These are phyloP conservation scores for Limtongia smithiae DNA, from an alignment of 805 yeast genomes.

Conservation along the genomic window DNA sequence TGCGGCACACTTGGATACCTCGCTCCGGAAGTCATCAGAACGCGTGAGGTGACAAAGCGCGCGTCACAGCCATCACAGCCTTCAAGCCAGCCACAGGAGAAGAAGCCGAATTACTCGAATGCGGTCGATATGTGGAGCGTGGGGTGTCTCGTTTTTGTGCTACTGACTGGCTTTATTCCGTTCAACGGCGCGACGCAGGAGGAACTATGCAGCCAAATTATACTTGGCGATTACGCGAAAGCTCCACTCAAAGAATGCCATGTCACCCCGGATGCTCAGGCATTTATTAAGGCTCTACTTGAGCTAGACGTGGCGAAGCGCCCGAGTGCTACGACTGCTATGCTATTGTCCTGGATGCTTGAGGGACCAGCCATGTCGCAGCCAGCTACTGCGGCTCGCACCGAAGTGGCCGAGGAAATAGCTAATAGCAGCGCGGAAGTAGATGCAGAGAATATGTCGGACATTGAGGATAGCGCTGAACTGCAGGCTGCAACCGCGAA, in stretches of 20 bases:
- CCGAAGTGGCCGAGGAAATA: neutral
- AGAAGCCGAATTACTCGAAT: slow-evolving; percentile 55
- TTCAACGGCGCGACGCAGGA: slow-evolving; percentile 92
- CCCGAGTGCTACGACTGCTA: slow-evolving; percentile 70
- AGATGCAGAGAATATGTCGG: neutral
- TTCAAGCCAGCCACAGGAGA: slow-evolving; percentile 12
- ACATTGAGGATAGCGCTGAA: neutral
- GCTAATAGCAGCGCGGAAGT: neutral
- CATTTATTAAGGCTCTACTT: slow-evolving; percentile 65
- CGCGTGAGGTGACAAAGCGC: slow-evolving; percentile 33
- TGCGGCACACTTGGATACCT: slow-evolving; percentile 97
- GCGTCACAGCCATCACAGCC: too few species aligned
- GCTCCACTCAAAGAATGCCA: slow-evolving; percentile 54
- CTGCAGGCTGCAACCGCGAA: neutral
- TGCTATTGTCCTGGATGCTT: slow-evolving; percentile 77
- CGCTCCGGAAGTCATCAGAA: slow-evolving; percentile 83
- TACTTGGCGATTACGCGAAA: slow-evolving; percentile 73
- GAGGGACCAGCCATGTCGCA: neutral
- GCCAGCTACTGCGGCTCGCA: neutral
- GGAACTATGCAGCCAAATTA: slow-evolving; percentile 71
- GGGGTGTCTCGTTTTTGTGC: slow-evolving; percentile 90
- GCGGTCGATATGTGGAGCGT: slow-evolving; percentile 97
- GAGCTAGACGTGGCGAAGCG: slow-evolving; percentile 74
- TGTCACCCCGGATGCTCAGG: slow-evolving; percentile 64
- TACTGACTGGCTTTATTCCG: slow-evolving; percentile 88